These are phyloP conservation scores for Tuber brumale DNA, from an alignment of 495 filamentous ascomycete species.

Conservation along the genomic window DNA sequence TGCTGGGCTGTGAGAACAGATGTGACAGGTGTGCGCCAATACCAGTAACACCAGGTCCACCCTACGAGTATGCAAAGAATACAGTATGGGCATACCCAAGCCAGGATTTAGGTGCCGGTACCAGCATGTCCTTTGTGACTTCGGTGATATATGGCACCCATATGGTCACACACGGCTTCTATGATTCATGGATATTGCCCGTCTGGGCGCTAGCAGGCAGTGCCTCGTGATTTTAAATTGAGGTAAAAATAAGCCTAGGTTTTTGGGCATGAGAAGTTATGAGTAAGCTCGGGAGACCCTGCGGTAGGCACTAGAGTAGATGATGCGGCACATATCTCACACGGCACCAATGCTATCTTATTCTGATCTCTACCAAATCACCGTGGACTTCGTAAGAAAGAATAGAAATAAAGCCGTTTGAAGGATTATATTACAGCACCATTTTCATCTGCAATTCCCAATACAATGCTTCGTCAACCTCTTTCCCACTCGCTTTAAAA, in stretches of 20 bases:
- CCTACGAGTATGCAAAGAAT: neutral
- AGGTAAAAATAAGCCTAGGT: neutral
- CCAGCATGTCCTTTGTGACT: neutral
- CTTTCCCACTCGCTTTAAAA: neutral
- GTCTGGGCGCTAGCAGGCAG: neutral
- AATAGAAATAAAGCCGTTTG: neutral
- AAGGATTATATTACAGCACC: conserved; percentile 3
- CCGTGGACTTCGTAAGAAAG: neutral
- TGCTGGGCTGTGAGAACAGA: neutral
- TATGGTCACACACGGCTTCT: neutral
- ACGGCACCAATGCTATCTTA: neutral
- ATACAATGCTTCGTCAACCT: neutral
- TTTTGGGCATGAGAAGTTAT: neutral
- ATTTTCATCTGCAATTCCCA: neutral
- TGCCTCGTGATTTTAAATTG: neutral
- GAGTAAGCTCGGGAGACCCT: neutral
- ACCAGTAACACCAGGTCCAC: neutral
- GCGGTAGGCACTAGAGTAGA: neutral
- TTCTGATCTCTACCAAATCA: neutral
- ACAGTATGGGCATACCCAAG: neutral
- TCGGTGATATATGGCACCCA: neutral
- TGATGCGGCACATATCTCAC: neutral
- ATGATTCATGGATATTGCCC: neutral
- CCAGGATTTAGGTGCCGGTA: neutral
- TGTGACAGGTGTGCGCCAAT: neutral